A percentile compares a stretch with the other conserved stretches of the same genome.
These are phyloP conservation scores for Saccharomyces hybrid DNA, from an alignment of 1,139 yeast genomes.

Conservation along the genomic window DNA sequence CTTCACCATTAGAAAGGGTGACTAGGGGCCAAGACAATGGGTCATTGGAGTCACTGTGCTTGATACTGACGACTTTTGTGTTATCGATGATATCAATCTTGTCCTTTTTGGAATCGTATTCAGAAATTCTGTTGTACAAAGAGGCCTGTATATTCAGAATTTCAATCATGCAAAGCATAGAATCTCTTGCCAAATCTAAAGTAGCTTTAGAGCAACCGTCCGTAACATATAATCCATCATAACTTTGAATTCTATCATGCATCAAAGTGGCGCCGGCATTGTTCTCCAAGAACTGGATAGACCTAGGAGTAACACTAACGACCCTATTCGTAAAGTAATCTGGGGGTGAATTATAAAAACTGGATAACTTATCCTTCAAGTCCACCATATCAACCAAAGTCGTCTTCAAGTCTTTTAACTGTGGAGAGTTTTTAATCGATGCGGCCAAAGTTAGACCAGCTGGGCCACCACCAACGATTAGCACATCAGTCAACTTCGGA, in stretches of 20 bases:
- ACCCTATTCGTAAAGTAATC: constrained; percentile 65
- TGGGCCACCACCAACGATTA: constrained; percentile 95
- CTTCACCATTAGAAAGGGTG: constrained; percentile 56
- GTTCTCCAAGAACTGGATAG: constrained; percentile 55
- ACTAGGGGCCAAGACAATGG: constrained; percentile 70
- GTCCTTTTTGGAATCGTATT: constrained; percentile 26
- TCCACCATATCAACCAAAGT: constrained; percentile 68
- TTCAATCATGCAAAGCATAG: constrained; percentile 60
- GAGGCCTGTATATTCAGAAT: constrained; percentile 70
- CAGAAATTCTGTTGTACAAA: constrained; percentile 20
- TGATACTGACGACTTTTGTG: constrained; percentile 55
- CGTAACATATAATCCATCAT: constrained; percentile 76
- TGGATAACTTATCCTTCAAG: constrained; percentile 42
- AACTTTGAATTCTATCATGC: constrained; percentile 64
- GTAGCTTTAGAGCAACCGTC: constrained; percentile 71
- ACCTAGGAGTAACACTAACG: constrained; percentile 76
- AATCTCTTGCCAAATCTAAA: constrained; percentile 54
- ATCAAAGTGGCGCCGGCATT: constrained; percentile 75
- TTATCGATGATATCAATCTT: constrained; percentile 49
- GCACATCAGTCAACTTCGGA: constrained; percentile 47
- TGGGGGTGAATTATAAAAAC: constrained; percentile 50
- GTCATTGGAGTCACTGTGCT: constrained; percentile 25
- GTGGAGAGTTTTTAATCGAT: constrained; percentile 60
- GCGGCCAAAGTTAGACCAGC: constrained; percentile 87
- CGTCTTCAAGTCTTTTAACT: constrained; percentile 52